phyloP scores from a whole-genome alignment of 2,329 filamentous ascomycete species.

The Nigrospora oryzae region DNA sequence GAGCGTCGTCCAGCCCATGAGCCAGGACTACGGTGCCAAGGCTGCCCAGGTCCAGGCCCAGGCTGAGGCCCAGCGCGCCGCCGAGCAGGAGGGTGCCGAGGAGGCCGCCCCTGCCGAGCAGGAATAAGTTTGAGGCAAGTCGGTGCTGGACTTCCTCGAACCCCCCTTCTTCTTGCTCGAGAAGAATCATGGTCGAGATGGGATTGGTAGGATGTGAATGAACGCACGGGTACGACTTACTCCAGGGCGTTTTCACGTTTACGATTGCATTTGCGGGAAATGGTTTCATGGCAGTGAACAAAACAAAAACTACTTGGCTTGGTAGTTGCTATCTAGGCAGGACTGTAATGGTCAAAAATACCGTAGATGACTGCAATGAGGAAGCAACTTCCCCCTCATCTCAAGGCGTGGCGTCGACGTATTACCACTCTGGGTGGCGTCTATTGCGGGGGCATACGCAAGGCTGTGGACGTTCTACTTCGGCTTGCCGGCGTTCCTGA shows the following conservation, averaged over 20 bases:
- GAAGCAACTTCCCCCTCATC: background rate
- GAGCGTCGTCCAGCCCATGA: slow-evolving; percentile 86
- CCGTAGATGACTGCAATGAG: slow-evolving; percentile 3
- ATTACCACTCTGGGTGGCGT: no score
- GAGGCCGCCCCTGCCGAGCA: slow-evolving; percentile 38
- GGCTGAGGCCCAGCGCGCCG: slow-evolving; percentile 49
- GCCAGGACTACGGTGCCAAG: slow-evolving; percentile 99
- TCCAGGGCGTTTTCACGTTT: slow-evolving; percentile 2
- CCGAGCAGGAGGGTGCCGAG: slow-evolving; percentile 41
- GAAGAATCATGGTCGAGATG: background rate
- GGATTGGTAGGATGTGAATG: background rate
- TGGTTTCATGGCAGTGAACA: background rate
- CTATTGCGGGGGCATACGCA: no score
- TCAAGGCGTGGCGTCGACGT: no score
- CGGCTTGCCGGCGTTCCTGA: no score
- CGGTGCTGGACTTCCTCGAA: slow-evolving; percentile 23
- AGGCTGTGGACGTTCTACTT: no score
- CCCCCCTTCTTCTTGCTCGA: background rate
- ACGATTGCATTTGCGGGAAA: slow-evolving; percentile 2
- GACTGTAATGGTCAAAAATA: slow-evolving; percentile 1
- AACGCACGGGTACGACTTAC: slow-evolving; percentile 1
- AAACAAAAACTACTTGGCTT: background rate
- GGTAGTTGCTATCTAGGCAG: slow-evolving; percentile 1
- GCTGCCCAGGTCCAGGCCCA: slow-evolving; percentile 56
- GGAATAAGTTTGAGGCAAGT: slow-evolving; percentile 29